A percentile compares a stretch with the other conserved stretches of the same genome.
Evolutionary conservation across 257 asterid species (phyloP).

Genomic region (Marsdenia floribunda): DNA sequence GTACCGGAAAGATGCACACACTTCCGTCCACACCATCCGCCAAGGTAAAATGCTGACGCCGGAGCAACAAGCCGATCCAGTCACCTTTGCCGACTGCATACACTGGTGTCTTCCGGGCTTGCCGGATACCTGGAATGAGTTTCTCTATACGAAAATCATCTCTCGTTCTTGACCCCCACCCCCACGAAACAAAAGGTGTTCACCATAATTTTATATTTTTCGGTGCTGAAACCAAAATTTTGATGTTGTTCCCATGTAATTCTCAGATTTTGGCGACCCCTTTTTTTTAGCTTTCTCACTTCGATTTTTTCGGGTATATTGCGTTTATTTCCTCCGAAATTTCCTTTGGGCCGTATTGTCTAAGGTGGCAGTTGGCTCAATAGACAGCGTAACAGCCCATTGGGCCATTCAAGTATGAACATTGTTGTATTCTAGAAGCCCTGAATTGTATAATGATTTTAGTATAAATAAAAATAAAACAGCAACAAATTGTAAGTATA

Average conservation of each 20-base stretch:
- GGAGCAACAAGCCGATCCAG: constrained; percentile 62
- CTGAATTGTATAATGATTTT: constrained; percentile 4
- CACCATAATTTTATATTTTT: neutral
- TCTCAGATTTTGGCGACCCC: neutral
- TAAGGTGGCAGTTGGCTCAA: constrained; percentile 7
- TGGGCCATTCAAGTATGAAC: neutral
- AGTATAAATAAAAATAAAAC: constrained; percentile 1
- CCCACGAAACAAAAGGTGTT: no score
- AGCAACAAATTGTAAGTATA: neutral
- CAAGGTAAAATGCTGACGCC: constrained; percentile 59
- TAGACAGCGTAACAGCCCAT: constrained; percentile 6
- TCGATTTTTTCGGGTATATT: neutral
- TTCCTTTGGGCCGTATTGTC: neutral
- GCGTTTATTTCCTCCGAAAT: neutral
- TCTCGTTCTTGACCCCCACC: constrained; percentile 27
- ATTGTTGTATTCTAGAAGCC: neutral
- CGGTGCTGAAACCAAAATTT: constrained; percentile 6
- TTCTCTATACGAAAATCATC: constrained; percentile 33
- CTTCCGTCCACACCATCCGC: constrained; percentile 67
- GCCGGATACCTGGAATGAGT: constrained; percentile 80
- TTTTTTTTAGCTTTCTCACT: neutral
- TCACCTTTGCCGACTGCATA: constrained; percentile 62
- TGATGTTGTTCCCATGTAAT: neutral
- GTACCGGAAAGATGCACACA: constrained; percentile 75
- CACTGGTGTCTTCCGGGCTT: constrained; percentile 88